Evolutionary conservation across 2,329 filamentous ascomycete genomes (phyloP), one percentile per base, ranked within the genome.

Genomic region (Trichoderma koningiopsis): DNA sequence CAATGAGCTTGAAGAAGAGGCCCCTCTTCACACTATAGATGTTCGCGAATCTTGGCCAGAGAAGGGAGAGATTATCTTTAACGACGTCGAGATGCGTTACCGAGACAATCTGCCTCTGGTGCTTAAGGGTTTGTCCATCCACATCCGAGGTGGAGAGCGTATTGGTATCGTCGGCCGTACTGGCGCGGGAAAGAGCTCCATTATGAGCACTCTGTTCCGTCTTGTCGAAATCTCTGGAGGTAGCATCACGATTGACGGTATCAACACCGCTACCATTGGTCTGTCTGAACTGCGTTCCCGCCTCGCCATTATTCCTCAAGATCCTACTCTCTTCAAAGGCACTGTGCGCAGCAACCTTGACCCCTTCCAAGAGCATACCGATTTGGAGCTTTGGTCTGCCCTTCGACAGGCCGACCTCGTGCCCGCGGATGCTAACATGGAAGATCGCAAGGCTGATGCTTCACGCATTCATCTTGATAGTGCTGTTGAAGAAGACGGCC

Each of bases 401-500:
- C 84, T 96, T 0, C 89, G 91, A 2, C 91, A 94, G 76, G 91
- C 92, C 2, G 91, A 93, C 79, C 84, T 96, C 2, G 87, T 93
- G 2, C 80, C 85, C 3, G 79, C 79, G 2, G 85, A 88, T 14
- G 81, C 84, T 58, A 87, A 90, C 47, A 89, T 95, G 62, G 89
- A 93, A 71, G 89, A 97, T 27, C 92, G 96, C 77, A 90, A 86
- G 19, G 78, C 88, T 0, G 94, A 97, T 2, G 91, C 76, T 8
- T 76, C 78, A 2, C 89, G 92, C 68, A 91, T 97, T 71, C 89
- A 93, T 72, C 90, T 99, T 27, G 95, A 98, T 80, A 91, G 87
- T 19, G 76, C 88, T 2, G 95, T 98, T 2, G 94, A 97, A 74
- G 96, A 98, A 77, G 95, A 97, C 81, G 96, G 96, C 0, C 86